Percentiles rank a stretch among this genome's conserved stretches.
phyloP scores from a whole-genome alignment of 495 filamentous ascomycete species.

The Daldinia bambusicola region DNA sequence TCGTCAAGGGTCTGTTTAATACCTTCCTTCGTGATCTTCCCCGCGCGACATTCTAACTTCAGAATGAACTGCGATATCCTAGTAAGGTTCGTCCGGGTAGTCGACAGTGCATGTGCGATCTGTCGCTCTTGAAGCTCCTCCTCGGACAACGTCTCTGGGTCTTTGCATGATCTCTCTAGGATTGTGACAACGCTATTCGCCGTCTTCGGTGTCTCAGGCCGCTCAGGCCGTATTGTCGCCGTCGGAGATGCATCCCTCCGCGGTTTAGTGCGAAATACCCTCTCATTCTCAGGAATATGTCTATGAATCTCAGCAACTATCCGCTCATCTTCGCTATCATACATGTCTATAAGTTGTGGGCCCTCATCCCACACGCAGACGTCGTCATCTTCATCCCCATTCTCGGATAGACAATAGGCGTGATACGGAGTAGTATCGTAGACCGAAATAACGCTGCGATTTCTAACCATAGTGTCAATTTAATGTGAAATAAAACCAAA shows the following conservation, averaged over 20 bases:
- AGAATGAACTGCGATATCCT: slow-evolving; percentile 44
- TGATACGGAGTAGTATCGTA: slow-evolving; percentile 37
- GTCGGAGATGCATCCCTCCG: neutral
- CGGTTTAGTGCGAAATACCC: neutral
- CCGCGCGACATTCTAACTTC: slow-evolving; percentile 44
- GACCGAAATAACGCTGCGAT: slow-evolving; percentile 7
- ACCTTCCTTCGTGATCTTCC: slow-evolving; percentile 43
- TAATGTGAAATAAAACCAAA: neutral
- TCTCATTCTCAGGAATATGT: neutral
- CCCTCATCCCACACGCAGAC: slow-evolving; percentile 32
- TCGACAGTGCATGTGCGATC: slow-evolving; percentile 27
- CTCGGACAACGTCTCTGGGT: slow-evolving; percentile 15
- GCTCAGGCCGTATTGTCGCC: neutral
- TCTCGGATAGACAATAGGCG: slow-evolving; percentile 32
- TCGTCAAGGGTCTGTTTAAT: slow-evolving; percentile 45
- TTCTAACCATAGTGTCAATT: slow-evolving; percentile 8
- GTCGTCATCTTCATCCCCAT: slow-evolving; percentile 38
- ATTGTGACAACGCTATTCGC: neutral
- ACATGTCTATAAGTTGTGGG: slow-evolving; percentile 19
- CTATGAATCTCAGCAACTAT: neutral
- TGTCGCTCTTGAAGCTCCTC: slow-evolving; percentile 34
- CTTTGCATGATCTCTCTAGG: neutral
- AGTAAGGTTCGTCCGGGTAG: slow-evolving; percentile 37
- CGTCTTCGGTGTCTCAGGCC: neutral
- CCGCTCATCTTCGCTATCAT: slow-evolving; percentile 24